Conservation (phyloP, 805 yeast genomes). For the Diddensiella transvaalensis region DNA sequence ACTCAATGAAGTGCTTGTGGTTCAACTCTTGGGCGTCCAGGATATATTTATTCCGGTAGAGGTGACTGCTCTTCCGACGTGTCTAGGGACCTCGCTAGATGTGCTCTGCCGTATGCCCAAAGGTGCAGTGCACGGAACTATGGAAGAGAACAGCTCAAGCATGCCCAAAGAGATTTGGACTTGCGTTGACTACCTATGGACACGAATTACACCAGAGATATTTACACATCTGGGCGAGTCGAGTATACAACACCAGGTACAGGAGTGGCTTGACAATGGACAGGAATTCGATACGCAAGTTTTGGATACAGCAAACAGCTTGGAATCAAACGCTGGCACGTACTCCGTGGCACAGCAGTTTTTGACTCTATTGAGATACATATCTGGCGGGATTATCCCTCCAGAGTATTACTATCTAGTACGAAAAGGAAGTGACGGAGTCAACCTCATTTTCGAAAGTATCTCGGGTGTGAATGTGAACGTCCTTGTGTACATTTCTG, state of each 20-base stretch:
- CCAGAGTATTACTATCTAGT: slow-evolving; percentile 27
- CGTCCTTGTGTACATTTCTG: slow-evolving; percentile 39
- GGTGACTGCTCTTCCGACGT: slow-evolving; percentile 30
- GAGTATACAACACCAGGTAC: slow-evolving; percentile 28
- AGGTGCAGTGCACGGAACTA: slow-evolving; percentile 24
- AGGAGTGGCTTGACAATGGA: slow-evolving; percentile 36
- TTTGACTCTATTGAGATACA: slow-evolving; percentile 30
- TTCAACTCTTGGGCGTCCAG: slow-evolving; percentile 31
- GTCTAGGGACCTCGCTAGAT: slow-evolving; percentile 33
- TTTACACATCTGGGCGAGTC: slow-evolving; percentile 26
- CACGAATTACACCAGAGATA: slow-evolving; percentile 22
- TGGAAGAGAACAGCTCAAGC: slow-evolving; percentile 20
- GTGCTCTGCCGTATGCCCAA: slow-evolving; percentile 22
- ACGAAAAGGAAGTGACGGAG: slow-evolving; percentile 30
- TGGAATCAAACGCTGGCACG: slow-evolving; percentile 35
- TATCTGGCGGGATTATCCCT: slow-evolving; percentile 43
- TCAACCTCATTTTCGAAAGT: slow-evolving; percentile 37
- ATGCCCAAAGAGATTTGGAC: slow-evolving; percentile 35
- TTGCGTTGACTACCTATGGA: slow-evolving; percentile 36
- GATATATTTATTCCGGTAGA: slow-evolving; percentile 31
- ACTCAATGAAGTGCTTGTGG: slow-evolving; percentile 26
- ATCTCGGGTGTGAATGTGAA: slow-evolving; percentile 42
- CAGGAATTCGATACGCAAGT: slow-evolving; percentile 30
- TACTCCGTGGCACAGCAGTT: slow-evolving; percentile 39
- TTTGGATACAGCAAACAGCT: slow-evolving; percentile 28